Evolutionary conservation across 176 grass and related monocot genomes (phyloP), one percentile per base, ranked within the genome.

Genomic region (Neostapfia colusana): DNA sequence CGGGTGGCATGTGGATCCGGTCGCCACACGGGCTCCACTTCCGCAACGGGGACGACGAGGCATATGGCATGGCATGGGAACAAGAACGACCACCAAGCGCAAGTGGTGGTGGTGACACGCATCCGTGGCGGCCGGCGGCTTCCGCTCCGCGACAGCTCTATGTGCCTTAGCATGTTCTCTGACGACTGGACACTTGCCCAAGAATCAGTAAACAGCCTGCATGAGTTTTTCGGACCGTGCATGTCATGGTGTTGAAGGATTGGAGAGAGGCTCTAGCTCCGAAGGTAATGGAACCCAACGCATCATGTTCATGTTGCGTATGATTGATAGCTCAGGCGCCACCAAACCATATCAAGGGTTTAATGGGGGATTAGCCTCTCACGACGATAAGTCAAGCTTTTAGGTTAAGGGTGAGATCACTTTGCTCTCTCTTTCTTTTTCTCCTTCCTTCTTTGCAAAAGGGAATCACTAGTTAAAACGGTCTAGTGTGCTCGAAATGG

Each of bases 301-400:
- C 36, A 11, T 6, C 40, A 59, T 27, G 48, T 57, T 6, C 40
- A 59, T 27, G 48, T 57, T 69, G 77, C 70, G 10, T 10, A 3
- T n/a, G 24, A 28, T 9, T 51, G 70, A 75, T 44, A 63, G 63
- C 84, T 75, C 70, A 63, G 64, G 37, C 71, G 1, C 55, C 36
- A 76, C 20, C 66, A 25, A 81, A 70, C 44, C 65, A n/a, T 64
- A 21, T 56, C 44, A 4, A 2, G 53, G 53, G 39, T 46, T 82
- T 65, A 70, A 82, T 58, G 79, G 28, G 37, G 4, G 57, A 77
- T 82, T 65, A 82, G 57, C 46, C 16, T n/a, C 0, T 44, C 38
- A 9, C 72, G 58, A 66, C 56, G 2, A 36, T 10, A 77, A 48
- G 79, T 87, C 85, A 87, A 82, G 67, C 39, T 84, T 70, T 83